Base-by-base conservation (phyloP, 2,329 filamentous ascomycete species). In the Fusarium metavorans region DNA sequence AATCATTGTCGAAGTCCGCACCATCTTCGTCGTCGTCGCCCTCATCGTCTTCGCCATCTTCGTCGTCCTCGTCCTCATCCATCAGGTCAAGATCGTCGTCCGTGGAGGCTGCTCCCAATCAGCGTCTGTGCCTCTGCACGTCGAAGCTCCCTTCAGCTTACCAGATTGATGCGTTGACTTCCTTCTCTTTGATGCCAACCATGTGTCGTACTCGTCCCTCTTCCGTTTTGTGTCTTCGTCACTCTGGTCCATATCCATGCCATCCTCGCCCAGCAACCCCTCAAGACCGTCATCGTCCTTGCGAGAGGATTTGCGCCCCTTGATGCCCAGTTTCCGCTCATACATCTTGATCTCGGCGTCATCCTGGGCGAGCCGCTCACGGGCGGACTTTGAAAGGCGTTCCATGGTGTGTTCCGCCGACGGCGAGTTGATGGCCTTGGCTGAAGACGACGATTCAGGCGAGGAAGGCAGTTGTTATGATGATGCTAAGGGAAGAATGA, bases 311-410 rank as follows among this genome's bases (percentile, higher is more conserved):
- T 95, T 97, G 70, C 92, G 93, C 27, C 91, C 90, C 80, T 92
- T 92, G 37, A 98, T 88, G 0, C 97, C 96, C 4, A 99, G 85
- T 79, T 94, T 97, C 82, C 92, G 95, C 84, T 99, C 97, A 35
- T 98, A 85, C 4, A 92, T 92, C 23, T 93, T 92, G 76, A 99
- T 98, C 77, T 98, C 95, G 3, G 92, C 94, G 79, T 98, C 95
- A 68, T 99, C 96, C 71, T 94, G 87, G 1, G 90, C 92, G 6
- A 98, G 85, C 76, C 88, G 79, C 88, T 90, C n/a, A 91, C 80
- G 23, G 74, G 74, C 63, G 2, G 69, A 62, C 35, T 72, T 77
- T 18, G 80, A 61, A 14, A 77, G 23, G 2, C 70, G 52, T 8
- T 66, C 69, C 23, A 58, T 64, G 9, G 56, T 74, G 57, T 18